phyloP scores from a whole-genome alignment of 2,329 filamentous ascomycete species.

The Mycosphaerella sp. region DNA sequence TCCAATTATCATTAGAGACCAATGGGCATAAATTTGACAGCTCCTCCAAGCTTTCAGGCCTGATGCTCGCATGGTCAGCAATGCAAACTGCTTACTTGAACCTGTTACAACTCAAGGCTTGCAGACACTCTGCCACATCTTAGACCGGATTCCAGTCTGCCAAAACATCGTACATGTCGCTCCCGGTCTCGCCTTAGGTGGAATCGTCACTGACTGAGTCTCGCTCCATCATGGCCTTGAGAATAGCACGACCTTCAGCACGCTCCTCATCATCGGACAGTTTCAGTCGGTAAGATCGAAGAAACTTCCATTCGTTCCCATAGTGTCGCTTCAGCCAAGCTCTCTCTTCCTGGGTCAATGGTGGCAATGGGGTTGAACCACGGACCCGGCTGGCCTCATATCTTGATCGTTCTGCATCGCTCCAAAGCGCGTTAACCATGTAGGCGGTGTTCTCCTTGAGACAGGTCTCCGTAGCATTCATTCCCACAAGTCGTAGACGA shows the following conservation, averaged over 20 bases:
- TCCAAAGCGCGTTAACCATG: neutral
- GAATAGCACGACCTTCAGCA: constrained; percentile 32
- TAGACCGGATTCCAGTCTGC: too few species aligned
- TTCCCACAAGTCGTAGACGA: neutral
- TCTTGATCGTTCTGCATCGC: neutral
- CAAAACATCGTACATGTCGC: too few species aligned
- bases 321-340: constrained; percentile 36
- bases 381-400: neutral
- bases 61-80: too few species aligned
- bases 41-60: too few species aligned
- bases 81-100: too few species aligned
- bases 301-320: constrained; percentile 34
- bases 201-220: too few species aligned
- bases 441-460: neutral
- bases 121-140: too few species aligned
- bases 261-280: constrained; percentile 38
- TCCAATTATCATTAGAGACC: too few species aligned
- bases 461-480: neutral
- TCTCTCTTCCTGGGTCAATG: constrained; percentile 25
- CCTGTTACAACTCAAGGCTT: too few species aligned
- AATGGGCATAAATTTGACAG: too few species aligned
- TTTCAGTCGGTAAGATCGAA: constrained; percentile 29
- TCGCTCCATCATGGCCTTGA: constrained; percentile 29
- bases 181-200: too few species aligned
- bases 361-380: neutral